A percentile compares a stretch with the other conserved stretches of the same genome.
These are phyloP conservation scores for Caryopteris hybrid DNA, from an alignment of 305 asterid genomes.

Conservation along the genomic window DNA sequence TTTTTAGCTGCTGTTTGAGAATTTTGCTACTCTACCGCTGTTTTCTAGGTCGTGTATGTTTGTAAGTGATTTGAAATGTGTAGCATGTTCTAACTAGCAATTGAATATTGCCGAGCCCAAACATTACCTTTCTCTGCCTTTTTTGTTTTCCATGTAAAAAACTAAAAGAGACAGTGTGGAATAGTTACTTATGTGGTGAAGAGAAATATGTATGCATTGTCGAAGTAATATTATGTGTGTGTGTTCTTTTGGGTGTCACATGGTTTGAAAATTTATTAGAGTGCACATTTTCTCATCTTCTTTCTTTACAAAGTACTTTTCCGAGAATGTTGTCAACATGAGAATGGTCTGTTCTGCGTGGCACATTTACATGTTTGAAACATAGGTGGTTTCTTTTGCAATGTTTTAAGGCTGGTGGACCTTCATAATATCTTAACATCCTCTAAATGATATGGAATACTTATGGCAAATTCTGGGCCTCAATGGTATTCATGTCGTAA, in stretches of 20 bases:
- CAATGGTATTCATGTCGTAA: neutral
- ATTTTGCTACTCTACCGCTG: neutral
- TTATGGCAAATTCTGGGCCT: neutral
- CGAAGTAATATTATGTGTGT: too few relatives aligned
- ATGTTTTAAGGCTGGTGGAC: neutral
- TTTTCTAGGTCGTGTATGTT: too few relatives aligned
- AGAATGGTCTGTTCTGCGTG: neutral
- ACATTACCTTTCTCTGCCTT: neutral
- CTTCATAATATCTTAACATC: neutral
- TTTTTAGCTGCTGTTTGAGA: neutral
- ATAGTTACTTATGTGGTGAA: too few relatives aligned
- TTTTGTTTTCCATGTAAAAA: too few relatives aligned
- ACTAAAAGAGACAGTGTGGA: too few relatives aligned
- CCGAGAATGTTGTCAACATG: neutral
- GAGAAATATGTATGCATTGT: too few relatives aligned
- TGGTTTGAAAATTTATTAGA: neutral
- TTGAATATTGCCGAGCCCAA: neutral
- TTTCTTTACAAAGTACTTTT: neutral
- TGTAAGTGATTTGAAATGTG: too few relatives aligned
- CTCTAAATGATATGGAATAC: neutral
- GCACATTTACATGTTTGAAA: neutral
- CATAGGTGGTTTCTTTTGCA: neutral
- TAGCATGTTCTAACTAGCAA: neutral
- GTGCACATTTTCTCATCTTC: neutral
- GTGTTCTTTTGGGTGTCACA: neutral